These are phyloP conservation scores for Ustulina deusta DNA, from an alignment of 2,329 filamentous ascomycete species.

Conservation along the genomic window DNA sequence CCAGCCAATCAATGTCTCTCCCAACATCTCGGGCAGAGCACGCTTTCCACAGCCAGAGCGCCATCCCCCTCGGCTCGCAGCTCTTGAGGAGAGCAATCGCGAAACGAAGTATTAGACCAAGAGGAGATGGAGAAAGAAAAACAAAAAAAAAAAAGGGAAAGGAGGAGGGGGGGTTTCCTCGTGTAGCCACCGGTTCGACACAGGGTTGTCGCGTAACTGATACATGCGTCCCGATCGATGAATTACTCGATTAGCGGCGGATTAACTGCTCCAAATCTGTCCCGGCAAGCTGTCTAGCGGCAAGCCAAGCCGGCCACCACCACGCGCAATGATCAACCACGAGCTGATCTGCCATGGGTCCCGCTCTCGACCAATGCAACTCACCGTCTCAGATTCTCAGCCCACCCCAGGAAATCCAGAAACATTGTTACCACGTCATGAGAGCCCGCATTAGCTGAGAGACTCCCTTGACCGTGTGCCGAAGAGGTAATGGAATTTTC, in stretches of 20 bases:
- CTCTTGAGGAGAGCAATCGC: slow-evolving; percentile 11
- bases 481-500: background rate
- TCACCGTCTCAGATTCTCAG: slow-evolving; percentile 39
- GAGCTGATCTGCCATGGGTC: slow-evolving; percentile 48
- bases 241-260: slow-evolving; percentile 45
- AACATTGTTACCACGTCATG: slow-evolving; percentile 43
- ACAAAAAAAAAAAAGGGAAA: slow-evolving; percentile 9
- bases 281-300: slow-evolving; percentile 44
- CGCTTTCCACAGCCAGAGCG: slow-evolving; percentile 11
- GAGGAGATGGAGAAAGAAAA: background rate
- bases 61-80: slow-evolving; percentile 18
- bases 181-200: slow-evolving; percentile 24
- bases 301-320: slow-evolving; percentile 44
- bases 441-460: slow-evolving; percentile 23
- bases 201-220: slow-evolving; percentile 17
- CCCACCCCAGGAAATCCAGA: slow-evolving; percentile 39
- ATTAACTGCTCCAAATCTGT: slow-evolving; percentile 41
- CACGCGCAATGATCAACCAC: slow-evolving; percentile 41
- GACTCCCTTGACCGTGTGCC: slow-evolving; percentile 1
- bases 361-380: slow-evolving; percentile 45
- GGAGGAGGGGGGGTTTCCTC: background rate
- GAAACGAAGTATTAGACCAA: background rate
- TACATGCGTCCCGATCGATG: slow-evolving; percentile 27
- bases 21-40: slow-evolving; percentile 36
- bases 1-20: slow-evolving; percentile 38